A percentile compares a stretch with the other conserved stretches of the same genome.
phyloP scores from a whole-genome alignment of 1,284 basidiomycete species.

The Moesziomyces antarcticus region DNA sequence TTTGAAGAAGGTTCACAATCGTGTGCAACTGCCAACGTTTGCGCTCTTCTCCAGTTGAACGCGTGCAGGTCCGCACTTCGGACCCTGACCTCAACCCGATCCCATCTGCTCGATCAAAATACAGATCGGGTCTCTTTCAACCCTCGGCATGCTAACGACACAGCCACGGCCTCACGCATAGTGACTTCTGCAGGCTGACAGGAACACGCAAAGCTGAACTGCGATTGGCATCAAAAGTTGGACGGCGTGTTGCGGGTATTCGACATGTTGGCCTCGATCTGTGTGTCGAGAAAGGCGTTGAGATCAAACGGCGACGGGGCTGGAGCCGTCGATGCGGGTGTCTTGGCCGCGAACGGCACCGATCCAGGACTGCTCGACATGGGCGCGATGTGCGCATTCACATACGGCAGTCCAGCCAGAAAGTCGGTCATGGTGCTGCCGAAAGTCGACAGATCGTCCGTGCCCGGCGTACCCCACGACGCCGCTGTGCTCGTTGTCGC shows the following conservation, averaged over 20 bases:
- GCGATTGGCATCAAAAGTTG: constrained; percentile 6
- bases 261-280: constrained; percentile 12
- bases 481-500: constrained; percentile 7
- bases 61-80: neutral
- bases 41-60: neutral
- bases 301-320: constrained; percentile 31
- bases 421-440: constrained; percentile 28
- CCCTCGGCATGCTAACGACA: no score
- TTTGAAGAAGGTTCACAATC: neutral
- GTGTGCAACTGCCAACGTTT: neutral
- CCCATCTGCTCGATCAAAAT: neutral
- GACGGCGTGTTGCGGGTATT: constrained; percentile 11
- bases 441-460: constrained; percentile 22
- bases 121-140: no score
- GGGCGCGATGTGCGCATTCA: constrained; percentile 9
- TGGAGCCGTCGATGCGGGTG: constrained; percentile 15
- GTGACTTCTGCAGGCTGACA: no score
- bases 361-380: constrained; percentile 20
- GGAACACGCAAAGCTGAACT: neutral
- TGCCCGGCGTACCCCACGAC: constrained; percentile 26
- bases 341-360: constrained; percentile 14
- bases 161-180: no score
- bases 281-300: constrained; percentile 40
- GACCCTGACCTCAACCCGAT: constrained; percentile 1
- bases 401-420: constrained; percentile 24